A percentile compares a stretch with the other conserved stretches of the same genome.
Evolutionary conservation across 164 flowering plant genomes (phyloP).

Genomic region (Tinospora cordifolia): DNA sequence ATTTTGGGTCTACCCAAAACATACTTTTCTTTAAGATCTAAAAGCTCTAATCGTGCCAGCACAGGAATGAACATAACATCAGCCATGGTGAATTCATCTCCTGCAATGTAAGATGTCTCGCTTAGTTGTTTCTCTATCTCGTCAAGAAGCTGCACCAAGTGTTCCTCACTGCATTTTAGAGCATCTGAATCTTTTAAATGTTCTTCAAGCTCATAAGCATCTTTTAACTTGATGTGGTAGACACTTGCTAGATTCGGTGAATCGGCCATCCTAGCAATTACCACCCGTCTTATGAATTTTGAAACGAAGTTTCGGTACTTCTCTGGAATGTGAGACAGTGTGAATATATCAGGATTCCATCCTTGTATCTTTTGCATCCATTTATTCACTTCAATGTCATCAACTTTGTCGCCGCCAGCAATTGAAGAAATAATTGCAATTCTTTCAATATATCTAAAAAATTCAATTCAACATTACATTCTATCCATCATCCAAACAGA

Average conservation of each 20-base stretch:
- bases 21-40: constrained; percentile 64
- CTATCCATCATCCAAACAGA: neutral
- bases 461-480: neutral
- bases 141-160: constrained; percentile 59
- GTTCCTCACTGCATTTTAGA: constrained; percentile 43
- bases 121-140: constrained; percentile 58
- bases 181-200: constrained; percentile 46
- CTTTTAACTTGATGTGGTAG: constrained; percentile 70
- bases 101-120: constrained; percentile 50
- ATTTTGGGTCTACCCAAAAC: constrained; percentile 51
- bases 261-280: constrained; percentile 86
- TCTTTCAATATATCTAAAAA: constrained; percentile 73
- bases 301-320: constrained; percentile 50
- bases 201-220: constrained; percentile 69
- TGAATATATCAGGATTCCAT: constrained; percentile 77
- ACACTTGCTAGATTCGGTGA: constrained; percentile 71
- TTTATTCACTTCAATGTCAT: constrained; percentile 40
- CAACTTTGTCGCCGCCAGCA: constrained; percentile 17
- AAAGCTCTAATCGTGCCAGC: constrained; percentile 50
- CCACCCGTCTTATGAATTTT: constrained; percentile 64
- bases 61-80: constrained; percentile 74
- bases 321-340: constrained; percentile 64
- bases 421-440: constrained; percentile 50
- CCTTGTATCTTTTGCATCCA: constrained; percentile 90
- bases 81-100: constrained; percentile 74